Base-by-base conservation (phyloP, 2,329 filamentous ascomycete species). In the Microdochium nivale region DNA sequence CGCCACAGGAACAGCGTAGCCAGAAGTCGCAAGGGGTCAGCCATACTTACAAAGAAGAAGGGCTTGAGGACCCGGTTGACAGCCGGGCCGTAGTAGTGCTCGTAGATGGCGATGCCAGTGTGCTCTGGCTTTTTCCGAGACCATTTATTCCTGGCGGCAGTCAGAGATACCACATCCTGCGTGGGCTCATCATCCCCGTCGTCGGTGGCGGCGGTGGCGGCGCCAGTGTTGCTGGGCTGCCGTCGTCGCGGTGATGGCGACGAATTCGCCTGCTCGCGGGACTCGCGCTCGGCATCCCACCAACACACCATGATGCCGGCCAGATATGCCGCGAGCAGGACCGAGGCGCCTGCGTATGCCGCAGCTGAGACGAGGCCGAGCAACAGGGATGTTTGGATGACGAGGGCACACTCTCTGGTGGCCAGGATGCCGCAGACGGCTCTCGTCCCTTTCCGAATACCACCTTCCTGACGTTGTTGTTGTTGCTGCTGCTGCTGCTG, bases 11-110 rank as follows among this genome's bases (percentile, higher is more conserved):
- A n/a, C n/a, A n/a, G n/a, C n/a, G n/a, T n/a, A n/a, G n/a, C n/a
- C n/a, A n/a, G n/a, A 13, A 19, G 24, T 8, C 4, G 37, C 10
- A 10, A n/a, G n/a, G 16, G 9, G 2, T 3, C 40, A 13, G 8
- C 1, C 13, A 8, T 4, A 66, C 77, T 65, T 60, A 80, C 86
- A 60, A 91, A 91, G 67, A 91, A 90, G 52, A 89, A 77, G 0
- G 87, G 86, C 49, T 81, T 81, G 0, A 91, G 64, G 0, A 90
- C 70, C 9, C 70, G 70, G 2, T 78, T 57, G 0, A 75, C 63
- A 0, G 65, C 59, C 2, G 66, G 58, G 1, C 56, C 55, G 52
- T 73, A 76, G 58, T 73, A 77, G 3, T 62, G 55, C 7, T 70
- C 62, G 52, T 71, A 77, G 0, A 69, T 58, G 3, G 58, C 57